Conservation (phyloP, 192 early-diverging fungal genomes). For the Coemansia sp. region DNA sequence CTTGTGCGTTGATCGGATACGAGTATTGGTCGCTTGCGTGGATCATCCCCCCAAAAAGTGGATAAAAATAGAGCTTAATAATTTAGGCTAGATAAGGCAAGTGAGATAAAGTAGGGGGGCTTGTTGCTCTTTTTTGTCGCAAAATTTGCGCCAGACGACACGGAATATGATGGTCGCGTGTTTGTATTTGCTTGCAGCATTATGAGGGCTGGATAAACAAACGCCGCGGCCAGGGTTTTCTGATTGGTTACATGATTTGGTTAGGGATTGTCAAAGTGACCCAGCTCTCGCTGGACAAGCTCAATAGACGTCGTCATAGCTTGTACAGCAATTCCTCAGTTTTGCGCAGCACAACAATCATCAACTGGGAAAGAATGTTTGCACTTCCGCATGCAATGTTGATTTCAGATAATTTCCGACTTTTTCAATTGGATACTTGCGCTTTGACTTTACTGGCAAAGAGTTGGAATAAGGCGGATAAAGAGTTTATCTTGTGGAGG, state of each 20-base stretch:
- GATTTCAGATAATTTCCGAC: neutral
- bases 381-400: neutral
- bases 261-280: neutral
- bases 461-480: neutral
- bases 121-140: neutral
- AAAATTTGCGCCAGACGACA: neutral
- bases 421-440: neutral
- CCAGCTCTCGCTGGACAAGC: too few relatives aligned
- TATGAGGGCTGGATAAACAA: neutral
- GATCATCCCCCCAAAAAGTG: slow-evolving; percentile 29
- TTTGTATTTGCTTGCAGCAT: neutral
- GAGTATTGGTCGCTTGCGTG: slow-evolving; percentile 51
- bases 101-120: neutral
- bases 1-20: slow-evolving; percentile 31
- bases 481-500: neutral
- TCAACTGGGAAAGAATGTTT: too few relatives aligned
- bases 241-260: neutral
- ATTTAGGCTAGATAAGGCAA: neutral
- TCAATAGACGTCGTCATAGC: neutral
- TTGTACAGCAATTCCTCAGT: neutral
- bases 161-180: neutral
- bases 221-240: neutral
- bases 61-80: neutral
- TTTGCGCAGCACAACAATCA: too few relatives aligned
- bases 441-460: neutral